Percentiles rank a stretch among this genome's conserved stretches.
phyloP scores from a whole-genome alignment of 78 protist genomes.

The Pigoraptor vietnamica region DNA sequence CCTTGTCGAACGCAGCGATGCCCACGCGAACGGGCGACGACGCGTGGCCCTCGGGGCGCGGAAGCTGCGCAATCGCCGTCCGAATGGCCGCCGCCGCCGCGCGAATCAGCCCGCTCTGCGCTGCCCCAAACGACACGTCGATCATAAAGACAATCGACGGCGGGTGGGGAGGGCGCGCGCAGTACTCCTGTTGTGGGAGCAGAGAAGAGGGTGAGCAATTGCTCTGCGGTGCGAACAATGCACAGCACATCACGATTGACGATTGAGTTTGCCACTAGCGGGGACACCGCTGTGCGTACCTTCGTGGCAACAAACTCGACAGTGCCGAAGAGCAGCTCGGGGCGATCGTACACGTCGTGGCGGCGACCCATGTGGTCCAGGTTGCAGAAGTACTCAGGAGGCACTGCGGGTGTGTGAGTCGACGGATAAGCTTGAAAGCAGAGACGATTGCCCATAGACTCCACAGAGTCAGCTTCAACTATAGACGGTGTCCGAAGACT shows the following conservation, averaged over 20 bases:
- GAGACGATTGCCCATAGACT: no score
- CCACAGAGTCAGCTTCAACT: no score
- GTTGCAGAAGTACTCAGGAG: constrained; percentile 45
- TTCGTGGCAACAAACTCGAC: constrained; percentile 54
- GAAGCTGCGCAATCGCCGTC: constrained; percentile 4
- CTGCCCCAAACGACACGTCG: constrained; percentile 49
- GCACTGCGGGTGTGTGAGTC: neutral
- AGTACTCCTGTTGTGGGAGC: constrained; percentile 40
- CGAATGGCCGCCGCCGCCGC: constrained; percentile 7
- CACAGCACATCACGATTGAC: no score
- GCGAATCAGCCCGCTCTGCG: constrained; percentile 24
- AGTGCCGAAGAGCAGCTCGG: constrained; percentile 56
- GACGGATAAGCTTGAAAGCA: neutral
- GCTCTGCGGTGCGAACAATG: no score
- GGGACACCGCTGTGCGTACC: neutral
- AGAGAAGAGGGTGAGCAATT: neutral
- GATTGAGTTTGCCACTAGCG: no score
- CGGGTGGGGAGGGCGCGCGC: constrained; percentile 51
- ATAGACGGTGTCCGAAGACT: no score
- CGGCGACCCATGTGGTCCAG: constrained; percentile 56
- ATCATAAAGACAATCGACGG: constrained; percentile 45
- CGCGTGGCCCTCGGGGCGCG: neutral
- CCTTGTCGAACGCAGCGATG: constrained; percentile 40
- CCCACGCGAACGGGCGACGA: constrained; percentile 19
- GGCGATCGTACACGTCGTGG: constrained; percentile 43